Conservation (phyloP, 805 yeast species). For the Sugiyamaella valdiviana region DNA sequence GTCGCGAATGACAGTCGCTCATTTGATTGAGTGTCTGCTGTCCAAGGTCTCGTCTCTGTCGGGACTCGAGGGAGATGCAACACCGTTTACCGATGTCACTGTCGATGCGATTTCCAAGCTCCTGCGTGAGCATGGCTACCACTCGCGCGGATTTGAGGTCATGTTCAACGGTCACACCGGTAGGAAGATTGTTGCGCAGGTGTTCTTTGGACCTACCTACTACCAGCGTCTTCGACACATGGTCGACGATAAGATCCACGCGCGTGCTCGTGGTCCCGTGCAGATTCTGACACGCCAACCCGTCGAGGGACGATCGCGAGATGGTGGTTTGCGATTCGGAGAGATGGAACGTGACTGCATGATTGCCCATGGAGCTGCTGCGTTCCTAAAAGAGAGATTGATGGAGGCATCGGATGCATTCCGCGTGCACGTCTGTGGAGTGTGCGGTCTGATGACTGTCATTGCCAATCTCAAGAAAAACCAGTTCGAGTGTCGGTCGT, state of each 20-base stretch:
- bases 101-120: slow-evolving; percentile 94
- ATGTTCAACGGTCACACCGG: slow-evolving; percentile 99
- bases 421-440: slow-evolving; percentile 96
- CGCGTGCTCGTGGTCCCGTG: slow-evolving; percentile 98
- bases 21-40: slow-evolving; percentile 94
- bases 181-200: slow-evolving; percentile 94
- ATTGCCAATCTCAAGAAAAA: slow-evolving; percentile 96
- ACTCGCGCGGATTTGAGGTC: slow-evolving; percentile 96
- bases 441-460: slow-evolving; percentile 97
- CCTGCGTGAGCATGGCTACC: slow-evolving; percentile 92
- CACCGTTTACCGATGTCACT: slow-evolving; percentile 97
- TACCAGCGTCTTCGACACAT: slow-evolving; percentile 98
- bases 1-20: slow-evolving; percentile 99
- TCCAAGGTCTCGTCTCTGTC: slow-evolving; percentile 91
- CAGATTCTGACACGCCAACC: slow-evolving; percentile 98
- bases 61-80: slow-evolving; percentile 98
- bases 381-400: slow-evolving; percentile 92
- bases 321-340: slow-evolving; percentile 98
- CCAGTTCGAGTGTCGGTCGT: slow-evolving; percentile 96
- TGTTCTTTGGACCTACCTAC: slow-evolving; percentile 98
- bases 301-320: slow-evolving; percentile 98
- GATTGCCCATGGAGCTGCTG: slow-evolving; percentile 99
- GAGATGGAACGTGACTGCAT: slow-evolving; percentile 99
- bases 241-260: slow-evolving; percentile 99
- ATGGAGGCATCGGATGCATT: slow-evolving; percentile 99